Base-by-base conservation (phyloP, 2,329 filamentous ascomycete genomes). In the Thielaviopsis euricoi region DNA sequence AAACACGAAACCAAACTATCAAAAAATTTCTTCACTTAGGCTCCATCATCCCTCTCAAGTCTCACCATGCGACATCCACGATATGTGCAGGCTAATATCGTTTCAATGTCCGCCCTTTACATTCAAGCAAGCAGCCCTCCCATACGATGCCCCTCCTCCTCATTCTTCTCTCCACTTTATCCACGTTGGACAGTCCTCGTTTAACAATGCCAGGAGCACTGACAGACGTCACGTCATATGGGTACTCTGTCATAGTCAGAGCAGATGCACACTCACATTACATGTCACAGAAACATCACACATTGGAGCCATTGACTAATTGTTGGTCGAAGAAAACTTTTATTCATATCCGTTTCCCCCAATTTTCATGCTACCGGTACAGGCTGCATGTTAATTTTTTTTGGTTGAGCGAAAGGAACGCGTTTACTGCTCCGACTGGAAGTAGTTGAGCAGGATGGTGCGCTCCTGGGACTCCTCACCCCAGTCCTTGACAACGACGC, bases 381-480 rank as follows among this genome's bases (percentile, higher is more conserved):
- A 50, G 46, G 46, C 33, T 23, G 55, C 48, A 57, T 55, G 65
- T 66, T 66, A 66, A 64, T 67, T 68, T 67, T 70, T 68, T 69
- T 70, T 71, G 71, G 68, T 70, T 72, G 70, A 66, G 66, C 43
- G 15, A n/a, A 19, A n/a, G 51, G 33, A 17, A 40, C 23, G 37
- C 56, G 54, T 63, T 77, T 83, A 85, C 73, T 83, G 81, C 75
- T 83, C 81, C 74, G 89, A 95, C 81, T 95, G 87, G 90, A 98
- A 97, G 87, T 98, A 98, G 86, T 98, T 95, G 76, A 98, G 89
- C 74, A 98, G 87, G 77, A 97, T 89, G 71, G 85, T 89, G 73
- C 93, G 90, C 85, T 98, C 93, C 80, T 95, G 90, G 67, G 87
- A 94, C 82, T 98, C 93, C 84, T 97, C 93, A 83, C 93, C 93